These are phyloP conservation scores for Solanum megistacrolobum DNA, from an alignment of 257 asterid genomes.

Conservation along the genomic window DNA sequence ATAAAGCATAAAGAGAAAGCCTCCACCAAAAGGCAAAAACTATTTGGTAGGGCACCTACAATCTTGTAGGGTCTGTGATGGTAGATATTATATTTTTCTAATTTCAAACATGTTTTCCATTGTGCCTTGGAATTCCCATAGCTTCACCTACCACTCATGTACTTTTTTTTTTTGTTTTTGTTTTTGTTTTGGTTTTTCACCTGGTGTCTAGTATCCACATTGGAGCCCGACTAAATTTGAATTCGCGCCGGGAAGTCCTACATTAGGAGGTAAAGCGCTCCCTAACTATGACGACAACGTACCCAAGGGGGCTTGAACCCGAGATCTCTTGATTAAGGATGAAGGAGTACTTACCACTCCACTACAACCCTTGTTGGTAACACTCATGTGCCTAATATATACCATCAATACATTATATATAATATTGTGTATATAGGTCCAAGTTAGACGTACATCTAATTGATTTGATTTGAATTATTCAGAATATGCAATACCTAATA, in stretches of 20 bases:
- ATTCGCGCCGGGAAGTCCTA: too few species aligned
- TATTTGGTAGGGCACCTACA: not conserved
- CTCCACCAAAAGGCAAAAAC: not conserved
- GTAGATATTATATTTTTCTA: not conserved
- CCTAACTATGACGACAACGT: too few species aligned
- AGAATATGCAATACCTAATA: too few species aligned
- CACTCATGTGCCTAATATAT: not conserved
- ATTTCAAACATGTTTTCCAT: not conserved
- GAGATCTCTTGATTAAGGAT: too few species aligned
- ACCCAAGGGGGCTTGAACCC: too few species aligned
- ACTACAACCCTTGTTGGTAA: too few species aligned
- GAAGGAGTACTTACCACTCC: too few species aligned
- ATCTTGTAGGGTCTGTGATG: not conserved
- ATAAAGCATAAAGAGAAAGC: not conserved
- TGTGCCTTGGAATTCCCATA: not conserved
- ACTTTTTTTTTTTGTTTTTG: not conserved
- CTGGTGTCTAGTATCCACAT: too few species aligned
- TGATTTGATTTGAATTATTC: too few species aligned
- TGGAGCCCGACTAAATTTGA: accelerated
- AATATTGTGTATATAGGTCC: not conserved
- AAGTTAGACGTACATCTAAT: not conserved
- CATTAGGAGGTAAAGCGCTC: too few species aligned
- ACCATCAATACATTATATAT: not conserved
- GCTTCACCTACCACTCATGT: not conserved
- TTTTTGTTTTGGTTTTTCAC: too few species aligned